These are phyloP conservation scores for Elongisporangium anandrum DNA, from an alignment of 352 stramenopile species.

Conservation along the genomic window DNA sequence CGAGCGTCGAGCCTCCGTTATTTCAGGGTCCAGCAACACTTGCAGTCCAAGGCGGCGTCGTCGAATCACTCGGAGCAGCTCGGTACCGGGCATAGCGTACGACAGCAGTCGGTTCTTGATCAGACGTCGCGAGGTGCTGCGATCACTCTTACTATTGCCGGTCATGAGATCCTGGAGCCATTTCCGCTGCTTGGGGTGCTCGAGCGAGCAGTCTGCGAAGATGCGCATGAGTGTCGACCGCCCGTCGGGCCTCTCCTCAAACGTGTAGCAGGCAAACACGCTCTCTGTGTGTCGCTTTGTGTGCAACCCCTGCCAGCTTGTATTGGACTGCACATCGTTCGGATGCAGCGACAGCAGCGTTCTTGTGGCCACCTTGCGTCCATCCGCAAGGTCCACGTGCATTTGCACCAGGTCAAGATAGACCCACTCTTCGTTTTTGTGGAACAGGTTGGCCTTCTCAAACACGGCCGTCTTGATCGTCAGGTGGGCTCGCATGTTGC, in stretches of 20 bases:
- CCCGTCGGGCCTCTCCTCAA: constrained; percentile 28
- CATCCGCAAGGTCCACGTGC: background rate
- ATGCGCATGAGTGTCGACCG: constrained; percentile 33
- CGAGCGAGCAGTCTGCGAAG: constrained; percentile 30
- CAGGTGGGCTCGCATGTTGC: constrained; percentile 3
- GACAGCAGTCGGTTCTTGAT: constrained; percentile 15
- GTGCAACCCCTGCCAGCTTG: background rate
- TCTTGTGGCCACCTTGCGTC: constrained; percentile 12
- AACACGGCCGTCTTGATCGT: constrained; percentile 36
- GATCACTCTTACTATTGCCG: background rate
- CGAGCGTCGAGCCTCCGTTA: constrained; percentile 13
- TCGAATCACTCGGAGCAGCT: constrained; percentile 32
- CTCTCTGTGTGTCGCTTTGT: background rate
- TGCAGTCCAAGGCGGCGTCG: constrained; percentile 45
- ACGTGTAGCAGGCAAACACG: constrained; percentile 32
- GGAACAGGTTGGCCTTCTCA: constrained; percentile 18
- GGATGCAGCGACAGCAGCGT: constrained; percentile 17
- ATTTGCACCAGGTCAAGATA: constrained; percentile 15
- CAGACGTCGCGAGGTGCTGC: constrained; percentile 1
- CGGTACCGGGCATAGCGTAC: constrained; percentile 18
- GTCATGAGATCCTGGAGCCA: background rate
- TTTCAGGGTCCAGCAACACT: constrained; percentile 23
- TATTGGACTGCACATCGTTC: constrained; percentile 6
- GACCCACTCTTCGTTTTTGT: constrained; percentile 22
- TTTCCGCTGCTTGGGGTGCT: constrained; percentile 2